These are phyloP conservation scores for Neospermospora avenae DNA, from an alignment of 2,329 filamentous ascomycete species.

Conservation along the genomic window DNA sequence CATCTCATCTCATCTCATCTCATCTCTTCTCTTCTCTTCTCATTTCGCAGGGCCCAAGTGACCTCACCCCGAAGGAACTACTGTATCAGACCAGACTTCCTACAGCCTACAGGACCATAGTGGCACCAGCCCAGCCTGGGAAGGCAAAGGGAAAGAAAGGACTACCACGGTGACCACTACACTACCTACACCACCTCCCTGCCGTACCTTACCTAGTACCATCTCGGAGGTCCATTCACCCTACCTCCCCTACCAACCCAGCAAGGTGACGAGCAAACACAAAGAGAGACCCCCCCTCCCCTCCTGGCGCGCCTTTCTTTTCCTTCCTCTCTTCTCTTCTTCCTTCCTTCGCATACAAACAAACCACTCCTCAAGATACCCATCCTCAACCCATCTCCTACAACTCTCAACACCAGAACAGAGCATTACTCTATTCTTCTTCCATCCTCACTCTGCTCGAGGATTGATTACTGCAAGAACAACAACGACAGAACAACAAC, in stretches of 20 bases:
- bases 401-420: background rate
- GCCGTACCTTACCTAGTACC: background rate
- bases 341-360: background rate
- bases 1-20: background rate
- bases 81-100: too few relatives aligned
- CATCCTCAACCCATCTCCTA: background rate
- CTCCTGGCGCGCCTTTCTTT: slow-evolving; percentile 1
- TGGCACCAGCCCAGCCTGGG: too few relatives aligned
- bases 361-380: background rate
- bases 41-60: too few relatives aligned
- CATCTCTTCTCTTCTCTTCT: background rate
- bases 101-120: too few relatives aligned
- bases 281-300: background rate
- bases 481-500: too few relatives aligned
- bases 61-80: too few relatives aligned
- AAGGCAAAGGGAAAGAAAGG: too few relatives aligned
- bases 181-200: background rate
- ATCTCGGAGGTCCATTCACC: background rate
- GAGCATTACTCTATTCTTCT: too few relatives aligned
- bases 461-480: background rate
- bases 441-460: background rate
- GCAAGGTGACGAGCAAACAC: background rate
- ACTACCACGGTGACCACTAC: too few relatives aligned
- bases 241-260: background rate
- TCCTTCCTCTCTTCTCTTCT: background rate